These are phyloP conservation scores for Phytopythium ostracodes DNA, from an alignment of 352 stramenopile genomes.

Conservation along the genomic window DNA sequence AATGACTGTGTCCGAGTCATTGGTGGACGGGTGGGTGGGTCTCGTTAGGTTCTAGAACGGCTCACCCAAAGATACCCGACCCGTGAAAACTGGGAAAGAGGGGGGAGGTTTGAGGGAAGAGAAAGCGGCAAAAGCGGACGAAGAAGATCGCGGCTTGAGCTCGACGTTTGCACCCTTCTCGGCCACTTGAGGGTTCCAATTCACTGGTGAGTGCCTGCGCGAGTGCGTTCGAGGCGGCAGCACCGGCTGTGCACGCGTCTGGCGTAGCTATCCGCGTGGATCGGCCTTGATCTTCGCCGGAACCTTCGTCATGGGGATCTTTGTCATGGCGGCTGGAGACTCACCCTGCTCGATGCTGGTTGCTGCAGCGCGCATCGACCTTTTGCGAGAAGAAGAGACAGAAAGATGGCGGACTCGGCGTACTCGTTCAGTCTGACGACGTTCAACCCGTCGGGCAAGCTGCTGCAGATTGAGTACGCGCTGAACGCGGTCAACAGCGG, in stretches of 20 bases:
- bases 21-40: neutral
- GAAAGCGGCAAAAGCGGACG: conserved; percentile 1
- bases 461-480: conserved; percentile 99
- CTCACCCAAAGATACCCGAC: conserved; percentile 14
- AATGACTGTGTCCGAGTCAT: neutral
- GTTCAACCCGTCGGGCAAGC: conserved; percentile 98
- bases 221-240: neutral
- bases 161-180: neutral
- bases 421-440: conserved; percentile 99
- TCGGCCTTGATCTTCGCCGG: neutral
- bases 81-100: conserved; percentile 5
- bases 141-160: conserved; percentile 10
- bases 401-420: conserved; percentile 93
- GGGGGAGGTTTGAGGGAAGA: conserved; percentile 17
- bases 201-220: neutral
- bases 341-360: neutral
- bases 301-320: neutral
- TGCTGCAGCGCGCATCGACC: neutral
- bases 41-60: conserved; percentile 7
- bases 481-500: conserved; percentile 97
- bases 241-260: neutral
- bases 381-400: neutral
- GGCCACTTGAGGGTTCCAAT: neutral
- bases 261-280: neutral
- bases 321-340: neutral